Base-by-base conservation (phyloP, 257 asterid genomes). In the Scutellaria baicalensis region DNA sequence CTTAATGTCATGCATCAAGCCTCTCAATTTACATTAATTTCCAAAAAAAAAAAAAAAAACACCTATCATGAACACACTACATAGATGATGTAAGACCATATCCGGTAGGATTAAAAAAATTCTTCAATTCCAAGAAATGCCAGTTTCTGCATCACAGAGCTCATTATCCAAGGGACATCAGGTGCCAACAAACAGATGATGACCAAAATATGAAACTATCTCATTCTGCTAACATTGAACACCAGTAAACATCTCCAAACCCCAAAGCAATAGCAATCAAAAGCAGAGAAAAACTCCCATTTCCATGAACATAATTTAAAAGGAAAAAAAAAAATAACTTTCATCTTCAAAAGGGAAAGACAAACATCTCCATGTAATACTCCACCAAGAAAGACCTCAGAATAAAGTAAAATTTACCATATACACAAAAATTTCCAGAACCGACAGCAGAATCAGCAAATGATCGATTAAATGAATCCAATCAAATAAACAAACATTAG, bases 381-480 rank as follows among this genome's bases (percentile, higher is more conserved):
- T 16, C 39, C 36, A 47, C 49, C 12, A 49, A 59, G 6, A 55
- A 27, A 51, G 52, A 54, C 16, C 59, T 31, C 43, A 56, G 44
- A 63, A 52, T 8, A 48, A 21, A 52, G 27, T 70, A 27, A 42
- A 31, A 61, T 50, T 39, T 55, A 65, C 78, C 63, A 11, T 18
- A 12, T 9, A 66, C 42, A n/a, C n/a, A n/a, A 16, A 66, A 16
- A 6, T 66, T 33, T 9, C 62, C 68, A 63, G 21, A 59, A 31
- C 49, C 5, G 23, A 38, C 47, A 55, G 72, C 35, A 43, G 56
- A 69, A 61, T 43, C 80, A 55, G 36, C 47, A 56, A 62, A 52
- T 6, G 60, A 75, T 43, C 66, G 69, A 63, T 23, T 21, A 35
- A 62, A 21, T n/a, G n/a, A n/a, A n/a, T n/a, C n/a, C n/a, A n/a